Conservation (phyloP, 177 flowering plant species). For the Vitis hybrid region DNA sequence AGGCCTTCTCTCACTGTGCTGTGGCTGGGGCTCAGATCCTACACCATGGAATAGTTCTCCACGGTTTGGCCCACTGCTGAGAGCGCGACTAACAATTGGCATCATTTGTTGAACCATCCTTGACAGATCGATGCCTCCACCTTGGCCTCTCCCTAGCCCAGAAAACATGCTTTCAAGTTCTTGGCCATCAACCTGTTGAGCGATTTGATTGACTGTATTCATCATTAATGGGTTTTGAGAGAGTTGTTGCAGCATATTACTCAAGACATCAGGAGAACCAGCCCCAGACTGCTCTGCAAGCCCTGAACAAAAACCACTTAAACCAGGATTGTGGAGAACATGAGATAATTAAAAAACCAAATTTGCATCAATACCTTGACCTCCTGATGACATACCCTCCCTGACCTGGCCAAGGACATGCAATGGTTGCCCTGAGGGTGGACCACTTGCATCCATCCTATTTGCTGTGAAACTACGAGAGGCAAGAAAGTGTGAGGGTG, state of each 20-base stretch:
- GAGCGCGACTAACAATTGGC: slow-evolving; percentile 88
- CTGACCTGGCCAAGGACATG: slow-evolving; percentile 20
- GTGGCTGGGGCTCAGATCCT: slow-evolving; percentile 26
- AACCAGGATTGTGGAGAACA: slow-evolving; percentile 62
- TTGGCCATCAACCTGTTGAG: slow-evolving; percentile 71
- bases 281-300: slow-evolving; percentile 80
- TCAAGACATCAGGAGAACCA: slow-evolving; percentile 73
- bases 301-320: slow-evolving; percentile 70
- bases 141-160: slow-evolving; percentile 56
- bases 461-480: slow-evolving; percentile 38
- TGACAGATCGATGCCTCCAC: slow-evolving; percentile 75
- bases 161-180: slow-evolving; percentile 63
- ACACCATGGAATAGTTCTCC: slow-evolving; percentile 23
- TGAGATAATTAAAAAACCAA: slow-evolving; percentile 64
- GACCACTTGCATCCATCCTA: slow-evolving; percentile 21
- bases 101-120: slow-evolving; percentile 94
- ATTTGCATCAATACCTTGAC: slow-evolving; percentile 38
- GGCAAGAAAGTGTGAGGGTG: too few relatives aligned
- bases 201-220: slow-evolving; percentile 73
- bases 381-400: slow-evolving; percentile 17
- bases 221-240: slow-evolving; percentile 78
- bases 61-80: slow-evolving; percentile 40
- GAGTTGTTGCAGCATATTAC: slow-evolving; percentile 76
- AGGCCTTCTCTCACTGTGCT: slow-evolving; percentile 11
- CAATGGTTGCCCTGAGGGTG: slow-evolving; percentile 20